Evolutionary conservation across 2,329 filamentous ascomycete genomes (phyloP).

Genomic region (Xylariaceae sp.): DNA sequence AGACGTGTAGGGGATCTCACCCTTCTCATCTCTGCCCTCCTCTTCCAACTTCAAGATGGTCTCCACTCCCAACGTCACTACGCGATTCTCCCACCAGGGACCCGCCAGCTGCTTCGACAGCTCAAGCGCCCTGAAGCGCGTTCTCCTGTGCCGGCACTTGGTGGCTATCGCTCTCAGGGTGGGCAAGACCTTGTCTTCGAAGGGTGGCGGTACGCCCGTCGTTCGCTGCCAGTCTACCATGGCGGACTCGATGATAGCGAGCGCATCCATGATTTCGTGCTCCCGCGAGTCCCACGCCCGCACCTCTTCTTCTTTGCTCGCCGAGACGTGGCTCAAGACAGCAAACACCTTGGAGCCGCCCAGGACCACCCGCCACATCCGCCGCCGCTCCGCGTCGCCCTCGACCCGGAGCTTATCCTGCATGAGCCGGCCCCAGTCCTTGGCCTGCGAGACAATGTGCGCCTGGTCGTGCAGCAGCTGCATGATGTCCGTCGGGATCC

Average conservation of each 20-base stretch:
- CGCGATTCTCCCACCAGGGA: constrained; percentile 11
- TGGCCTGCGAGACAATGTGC: constrained; percentile 1
- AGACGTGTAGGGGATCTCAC: constrained; percentile 5
- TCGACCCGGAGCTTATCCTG: constrained; percentile 5
- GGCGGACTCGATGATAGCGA: constrained; percentile 6
- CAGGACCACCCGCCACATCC: constrained; percentile 9
- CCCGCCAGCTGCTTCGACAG: constrained; percentile 8
- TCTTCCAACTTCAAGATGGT: constrained; percentile 11
- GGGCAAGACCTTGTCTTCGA: constrained; percentile 13
- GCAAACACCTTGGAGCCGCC: constrained; percentile 11
- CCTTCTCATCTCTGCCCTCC: constrained; percentile 5
- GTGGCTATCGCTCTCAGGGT: constrained; percentile 6
- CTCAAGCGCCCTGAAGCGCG: constrained; percentile 6
- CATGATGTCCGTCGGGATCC: neutral
- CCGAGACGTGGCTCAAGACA: constrained; percentile 5
- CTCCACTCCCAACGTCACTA: constrained; percentile 5
- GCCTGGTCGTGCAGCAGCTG: constrained; percentile 8
- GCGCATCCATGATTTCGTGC: constrained; percentile 6
- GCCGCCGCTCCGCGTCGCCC: constrained; percentile 3
- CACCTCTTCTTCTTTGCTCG: constrained; percentile 5
- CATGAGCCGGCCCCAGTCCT: constrained; percentile 8
- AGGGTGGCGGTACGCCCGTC: constrained; percentile 7
- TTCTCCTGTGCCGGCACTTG: constrained; percentile 9
- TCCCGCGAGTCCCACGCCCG: constrained; percentile 9
- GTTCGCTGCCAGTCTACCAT: neutral